phyloP scores from a whole-genome alignment of 352 stramenopile genomes.

The Pythium sp. region DNA sequence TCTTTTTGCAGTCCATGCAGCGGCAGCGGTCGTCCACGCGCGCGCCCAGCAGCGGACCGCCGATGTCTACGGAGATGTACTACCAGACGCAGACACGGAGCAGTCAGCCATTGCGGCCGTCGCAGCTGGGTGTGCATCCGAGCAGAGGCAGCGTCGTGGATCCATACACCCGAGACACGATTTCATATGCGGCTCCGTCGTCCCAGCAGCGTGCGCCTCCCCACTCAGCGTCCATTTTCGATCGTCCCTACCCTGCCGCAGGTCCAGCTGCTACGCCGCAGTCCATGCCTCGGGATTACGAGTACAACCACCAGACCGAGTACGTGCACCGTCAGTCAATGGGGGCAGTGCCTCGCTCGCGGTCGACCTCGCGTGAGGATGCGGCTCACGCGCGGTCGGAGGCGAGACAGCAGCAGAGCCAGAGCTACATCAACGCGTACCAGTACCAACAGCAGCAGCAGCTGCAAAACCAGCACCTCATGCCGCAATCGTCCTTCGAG shows the following conservation, averaged over 20 bases:
- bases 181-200: constrained; percentile 24
- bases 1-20: constrained; percentile 75
- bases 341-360: background rate
- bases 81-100: constrained; percentile 21
- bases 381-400: background rate
- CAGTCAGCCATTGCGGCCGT: constrained; percentile 34
- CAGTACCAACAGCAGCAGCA: constrained; percentile 18
- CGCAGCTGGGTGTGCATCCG: constrained; percentile 30
- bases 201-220: constrained; percentile 8
- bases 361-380: constrained; percentile 13
- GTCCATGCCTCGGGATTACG: constrained; percentile 12
- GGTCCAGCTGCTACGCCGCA: background rate
- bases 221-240: constrained; percentile 58
- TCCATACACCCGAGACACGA: constrained; percentile 30
- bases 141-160: constrained; percentile 31
- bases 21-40: constrained; percentile 15
- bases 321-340: constrained; percentile 9
- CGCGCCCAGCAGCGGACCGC: constrained; percentile 10
- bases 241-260: constrained; percentile 31
- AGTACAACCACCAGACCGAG: constrained; percentile 15
- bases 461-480: constrained; percentile 18
- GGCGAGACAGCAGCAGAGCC: constrained; percentile 11
- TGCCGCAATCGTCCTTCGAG: constrained; percentile 28
- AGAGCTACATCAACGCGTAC: constrained; percentile 13
- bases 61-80: constrained; percentile 24